Evolutionary conservation across 2,329 filamentous ascomycete genomes (phyloP).

Genomic region (Cladosporium sp.): DNA sequence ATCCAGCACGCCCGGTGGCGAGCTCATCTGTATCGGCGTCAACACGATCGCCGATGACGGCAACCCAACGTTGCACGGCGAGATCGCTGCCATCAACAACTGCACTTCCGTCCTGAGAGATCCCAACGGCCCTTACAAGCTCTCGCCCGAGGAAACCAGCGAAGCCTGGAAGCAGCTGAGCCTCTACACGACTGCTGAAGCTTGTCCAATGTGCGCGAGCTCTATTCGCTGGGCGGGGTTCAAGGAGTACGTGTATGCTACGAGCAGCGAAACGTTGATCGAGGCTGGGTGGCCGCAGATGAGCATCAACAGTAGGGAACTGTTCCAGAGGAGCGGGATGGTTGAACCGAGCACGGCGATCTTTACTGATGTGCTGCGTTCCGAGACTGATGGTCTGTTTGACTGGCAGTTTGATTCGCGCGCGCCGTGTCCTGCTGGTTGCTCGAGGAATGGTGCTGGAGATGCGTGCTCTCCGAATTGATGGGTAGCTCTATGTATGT

Average conservation of each 20-base stretch:
- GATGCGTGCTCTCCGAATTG: background rate
- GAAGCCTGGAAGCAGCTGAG: constrained; percentile 52
- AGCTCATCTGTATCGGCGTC: constrained; percentile 54
- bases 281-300: constrained; percentile 57
- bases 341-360: constrained; percentile 44
- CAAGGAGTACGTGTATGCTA: constrained; percentile 58
- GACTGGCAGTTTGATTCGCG: constrained; percentile 55
- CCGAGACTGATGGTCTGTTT: constrained; percentile 59
- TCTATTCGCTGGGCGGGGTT: constrained; percentile 60
- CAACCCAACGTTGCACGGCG: constrained; percentile 58
- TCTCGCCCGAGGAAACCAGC: constrained; percentile 46
- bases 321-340: constrained; percentile 50
- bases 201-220: constrained; percentile 60
- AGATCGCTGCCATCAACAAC: constrained; percentile 59
- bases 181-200: constrained; percentile 60
- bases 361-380: constrained; percentile 49
- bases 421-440: constrained; percentile 42
- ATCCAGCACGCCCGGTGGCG: constrained; percentile 40
- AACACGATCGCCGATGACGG: constrained; percentile 50
- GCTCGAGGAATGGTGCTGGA: constrained; percentile 26
- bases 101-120: constrained; percentile 54
- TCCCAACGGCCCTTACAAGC: constrained; percentile 47
- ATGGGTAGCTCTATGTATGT: background rate
- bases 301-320: constrained; percentile 47
- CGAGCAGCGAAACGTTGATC: constrained; percentile 51